Base-by-base conservation (phyloP, 2,329 filamentous ascomycete genomes). In the Pleoardoris graminearum region DNA sequence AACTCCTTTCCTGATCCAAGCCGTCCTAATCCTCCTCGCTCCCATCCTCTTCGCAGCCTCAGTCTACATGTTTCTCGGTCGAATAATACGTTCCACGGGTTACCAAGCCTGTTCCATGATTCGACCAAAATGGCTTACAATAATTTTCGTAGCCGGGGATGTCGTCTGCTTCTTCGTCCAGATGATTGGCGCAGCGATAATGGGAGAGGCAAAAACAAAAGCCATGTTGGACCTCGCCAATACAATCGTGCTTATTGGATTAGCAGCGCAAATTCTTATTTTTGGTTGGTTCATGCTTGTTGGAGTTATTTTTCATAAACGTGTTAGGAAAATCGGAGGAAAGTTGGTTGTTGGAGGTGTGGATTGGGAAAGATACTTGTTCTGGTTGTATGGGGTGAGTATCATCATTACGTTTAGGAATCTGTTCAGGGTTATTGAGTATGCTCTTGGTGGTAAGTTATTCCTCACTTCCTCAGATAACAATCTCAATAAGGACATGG, bases 261-360 rank as follows among this genome's bases (percentile, higher is more conserved):
- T 86, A 4, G 61, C 79, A 29, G 63, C 84, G 17, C 83, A 86
- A 61, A 72, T 86, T 21, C 32, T 81, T 33, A 75, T 80, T 48
- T 84, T 86, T 55, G 76, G 74, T n/a, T 65, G 84, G n/a, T 86
- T 86, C 59, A 64, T 80, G 25, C 48, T 76, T 16, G 76, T 76
- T 1, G 74, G 79, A 0, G 54, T 75, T 8, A 50, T 79, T 2
- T 83, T 83, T 65, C 77, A 84, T 55, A 38, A 55, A 4, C 70
- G 77, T n/a, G n/a, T n/a, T n/a, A n/a, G n/a, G n/a, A n/a, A n/a
- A 4, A 71, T 80, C 22, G 48, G 33, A 0, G 62, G 54, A 11
- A 41, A 57, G 7, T 70, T 38, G 5, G 51, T 73, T 0, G 72
- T 67, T 17, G 22, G 32, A 11, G 22, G 30, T n/a, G 17, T 8